These are phyloP conservation scores for Chrysoporthe puriensis DNA, from an alignment of 2,329 filamentous ascomycete genomes.

Conservation along the genomic window DNA sequence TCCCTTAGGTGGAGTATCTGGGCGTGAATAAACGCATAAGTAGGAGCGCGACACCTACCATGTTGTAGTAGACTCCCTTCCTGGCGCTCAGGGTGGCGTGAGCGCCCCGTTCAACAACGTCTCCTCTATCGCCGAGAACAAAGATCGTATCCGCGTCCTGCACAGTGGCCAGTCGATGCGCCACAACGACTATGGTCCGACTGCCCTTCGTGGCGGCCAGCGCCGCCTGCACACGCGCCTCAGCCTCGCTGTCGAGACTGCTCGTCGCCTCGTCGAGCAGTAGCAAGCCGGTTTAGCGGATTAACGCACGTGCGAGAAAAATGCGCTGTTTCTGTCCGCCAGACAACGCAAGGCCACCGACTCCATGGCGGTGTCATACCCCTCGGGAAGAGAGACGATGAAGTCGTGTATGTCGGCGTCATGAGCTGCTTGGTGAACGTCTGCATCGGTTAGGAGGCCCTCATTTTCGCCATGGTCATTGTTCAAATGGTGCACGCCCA, in stretches of 20 bases:
- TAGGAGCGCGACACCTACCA: constrained; percentile 2
- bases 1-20: not conserved
- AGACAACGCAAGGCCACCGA: constrained; percentile 21
- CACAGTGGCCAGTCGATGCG: constrained; percentile 62
- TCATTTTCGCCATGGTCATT: not conserved
- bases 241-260: constrained; percentile 61
- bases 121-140: constrained; percentile 39
- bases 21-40: no score
- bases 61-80: constrained; percentile 19
- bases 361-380: constrained; percentile 26
- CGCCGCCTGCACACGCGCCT: constrained; percentile 51
- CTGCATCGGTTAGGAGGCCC: constrained; percentile 29
- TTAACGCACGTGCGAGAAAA: constrained; percentile 25
- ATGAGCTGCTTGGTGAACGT: constrained; percentile 35
- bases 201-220: constrained; percentile 50
- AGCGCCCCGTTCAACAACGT: constrained; percentile 39
- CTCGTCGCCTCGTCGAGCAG: constrained; percentile 59
- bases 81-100: constrained; percentile 28
- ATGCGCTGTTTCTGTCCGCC: constrained; percentile 29
- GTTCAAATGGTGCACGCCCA: constrained; percentile 34
- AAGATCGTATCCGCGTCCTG: constrained; percentile 47
- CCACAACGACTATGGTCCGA: constrained; percentile 69
- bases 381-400: constrained; percentile 25
- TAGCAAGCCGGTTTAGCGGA: constrained; percentile 20
- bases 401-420: constrained; percentile 38